These are phyloP conservation scores for Chaetomium strumarium DNA, from an alignment of 2,329 filamentous ascomycete species.

Conservation along the genomic window DNA sequence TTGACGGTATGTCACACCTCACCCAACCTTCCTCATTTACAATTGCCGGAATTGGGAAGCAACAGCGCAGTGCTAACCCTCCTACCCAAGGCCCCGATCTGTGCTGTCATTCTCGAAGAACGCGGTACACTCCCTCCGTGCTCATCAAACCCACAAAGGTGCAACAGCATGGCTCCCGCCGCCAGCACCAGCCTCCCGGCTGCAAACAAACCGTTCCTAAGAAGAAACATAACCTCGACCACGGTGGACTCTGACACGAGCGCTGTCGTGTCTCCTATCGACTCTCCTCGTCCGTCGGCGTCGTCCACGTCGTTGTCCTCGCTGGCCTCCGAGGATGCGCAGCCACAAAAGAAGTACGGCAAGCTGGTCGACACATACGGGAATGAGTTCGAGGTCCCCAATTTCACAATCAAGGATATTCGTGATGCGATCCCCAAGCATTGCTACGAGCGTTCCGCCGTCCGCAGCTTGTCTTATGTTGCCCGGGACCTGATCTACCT, in stretches of 20 bases:
- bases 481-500: slow-evolving; percentile 71
- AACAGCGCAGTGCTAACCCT: background rate
- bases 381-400: slow-evolving; percentile 86
- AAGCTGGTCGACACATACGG: slow-evolving; percentile 86
- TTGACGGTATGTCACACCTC: slow-evolving; percentile 10
- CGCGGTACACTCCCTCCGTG: background rate
- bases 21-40: background rate
- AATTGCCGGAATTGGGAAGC: background rate
- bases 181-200: slow-evolving; percentile 37
- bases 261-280: slow-evolving; percentile 50
- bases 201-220: slow-evolving; percentile 40
- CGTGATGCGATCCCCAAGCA: slow-evolving; percentile 95
- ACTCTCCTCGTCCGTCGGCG: slow-evolving; percentile 57
- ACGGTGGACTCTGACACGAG: slow-evolving; percentile 45
- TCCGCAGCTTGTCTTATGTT: slow-evolving; percentile 74
- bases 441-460: slow-evolving; percentile 84
- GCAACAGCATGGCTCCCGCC: slow-evolving; percentile 40
- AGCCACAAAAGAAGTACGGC: slow-evolving; percentile 42
- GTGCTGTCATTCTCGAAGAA: slow-evolving; percentile 3
- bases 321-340: slow-evolving; percentile 58
- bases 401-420: slow-evolving; percentile 97
- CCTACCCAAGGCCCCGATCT: background rate
- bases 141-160: slow-evolving; percentile 10
- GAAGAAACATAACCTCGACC: slow-evolving; percentile 41
- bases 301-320: slow-evolving; percentile 93